Evolutionary conservation across 352 stramenopile species (phyloP), one percentile per base, ranked within the genome.

Genomic region (Phytophthora citrophthora): DNA sequence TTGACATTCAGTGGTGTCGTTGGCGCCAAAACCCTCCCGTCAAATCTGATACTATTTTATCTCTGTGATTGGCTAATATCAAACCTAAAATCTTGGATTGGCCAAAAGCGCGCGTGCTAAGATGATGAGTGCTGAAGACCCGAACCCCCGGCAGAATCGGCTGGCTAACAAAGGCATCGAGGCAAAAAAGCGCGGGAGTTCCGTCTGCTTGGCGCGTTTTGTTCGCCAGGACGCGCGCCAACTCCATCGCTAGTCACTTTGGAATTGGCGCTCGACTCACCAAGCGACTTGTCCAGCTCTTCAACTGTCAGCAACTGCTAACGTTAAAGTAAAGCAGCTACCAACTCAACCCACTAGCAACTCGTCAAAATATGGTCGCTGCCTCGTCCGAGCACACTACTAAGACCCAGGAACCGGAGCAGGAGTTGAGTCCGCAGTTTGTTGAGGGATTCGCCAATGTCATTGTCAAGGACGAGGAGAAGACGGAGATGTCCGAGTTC

Each of bases 401-500:
- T 47, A 64, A 68, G 40, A 56, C 61, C 16, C n/a, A 60, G 20
- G 69, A 68, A 61, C 58, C 68, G 10, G 54, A 76, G 49, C 64
- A 70, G 44, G 69, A 76, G 20, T 41, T 72, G 41, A 67, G 12
- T 41, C 62, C 60, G 12, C 50, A 72, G 48, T 56, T 67, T 27
- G 51, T 70, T 38, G 66, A 64, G 13, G 34, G 38, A 20, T 73
- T 74, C 29, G 55, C 51, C 27, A 55, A 76, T 31, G 54, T 58
- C 18, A 43, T 31, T 7, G 40, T 76, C 3, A 64, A 74, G 43
- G 72, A 69, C 41, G 55, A 64, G 8, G 61, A 79, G 24, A 39
- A 64, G 18, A 29, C 63, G n/a, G 72, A 74, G 40, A 89, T 91
- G 79, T 93, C 86, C 39, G 76, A 91, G 59, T 96, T 91, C 79